A percentile compares a stretch with the other conserved stretches of the same genome.
These are phyloP conservation scores for Nemania serpens DNA, from an alignment of 2,329 filamentous ascomycete species.

Conservation along the genomic window DNA sequence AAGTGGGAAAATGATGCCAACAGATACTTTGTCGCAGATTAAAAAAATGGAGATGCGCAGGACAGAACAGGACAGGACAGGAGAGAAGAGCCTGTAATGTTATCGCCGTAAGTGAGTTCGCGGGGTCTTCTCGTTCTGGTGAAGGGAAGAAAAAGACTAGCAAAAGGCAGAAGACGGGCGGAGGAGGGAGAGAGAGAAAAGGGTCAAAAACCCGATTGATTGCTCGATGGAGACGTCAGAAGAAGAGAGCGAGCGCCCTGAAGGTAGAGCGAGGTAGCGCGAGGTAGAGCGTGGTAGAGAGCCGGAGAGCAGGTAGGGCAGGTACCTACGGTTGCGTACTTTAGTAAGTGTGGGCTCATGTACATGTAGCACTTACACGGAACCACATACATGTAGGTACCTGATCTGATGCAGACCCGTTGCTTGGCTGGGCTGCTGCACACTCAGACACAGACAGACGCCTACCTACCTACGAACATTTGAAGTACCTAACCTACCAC, in stretches of 20 bases:
- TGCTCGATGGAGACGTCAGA: constrained; percentile 36
- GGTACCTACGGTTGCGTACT: not conserved
- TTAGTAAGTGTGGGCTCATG: not conserved
- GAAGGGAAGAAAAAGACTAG: constrained; percentile 19
- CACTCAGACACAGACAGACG: not conserved
- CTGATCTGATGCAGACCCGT: not conserved
- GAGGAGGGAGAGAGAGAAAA: constrained; percentile 30
- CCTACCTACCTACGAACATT: too few species aligned
- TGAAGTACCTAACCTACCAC: too few species aligned
- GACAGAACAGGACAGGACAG: constrained; percentile 17
- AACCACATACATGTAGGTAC: too few species aligned
- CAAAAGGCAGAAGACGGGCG: constrained; percentile 20
- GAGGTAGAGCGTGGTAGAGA: not conserved
- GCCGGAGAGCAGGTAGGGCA: not conserved
- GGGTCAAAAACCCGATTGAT: constrained; percentile 34
- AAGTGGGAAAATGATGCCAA: constrained; percentile 25
- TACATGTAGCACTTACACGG: too few species aligned
- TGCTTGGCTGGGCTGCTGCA: not conserved
- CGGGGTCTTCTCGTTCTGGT: constrained; percentile 32
- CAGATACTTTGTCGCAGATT: constrained; percentile 33
- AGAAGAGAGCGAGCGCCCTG: constrained; percentile 23
- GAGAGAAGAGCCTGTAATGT: constrained; percentile 26
- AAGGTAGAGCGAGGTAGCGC: not conserved
- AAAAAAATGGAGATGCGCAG: constrained; percentile 29
- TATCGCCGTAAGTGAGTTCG: constrained; percentile 36